These are phyloP conservation scores for Brassica cretica DNA, from an alignment of 345 rosid genomes.

Conservation along the genomic window DNA sequence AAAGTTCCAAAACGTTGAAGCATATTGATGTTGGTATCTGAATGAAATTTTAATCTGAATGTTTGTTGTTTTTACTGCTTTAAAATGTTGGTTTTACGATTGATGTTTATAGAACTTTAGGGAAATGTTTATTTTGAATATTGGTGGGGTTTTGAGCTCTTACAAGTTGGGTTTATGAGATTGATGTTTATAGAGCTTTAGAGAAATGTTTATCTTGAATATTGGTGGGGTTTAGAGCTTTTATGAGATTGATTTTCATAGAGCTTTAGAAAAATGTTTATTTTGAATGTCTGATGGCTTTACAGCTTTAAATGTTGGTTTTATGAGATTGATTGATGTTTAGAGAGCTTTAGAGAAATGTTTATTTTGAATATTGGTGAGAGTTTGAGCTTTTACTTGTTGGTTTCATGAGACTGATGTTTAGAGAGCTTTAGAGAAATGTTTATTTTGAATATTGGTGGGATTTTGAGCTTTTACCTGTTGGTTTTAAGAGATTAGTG, in stretches of 20 bases:
- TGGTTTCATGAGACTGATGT: neutral
- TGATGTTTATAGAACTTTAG: neutral
- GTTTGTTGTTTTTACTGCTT: neutral
- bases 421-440: neutral
- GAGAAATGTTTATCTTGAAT: neutral
- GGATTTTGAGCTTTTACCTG: neutral
- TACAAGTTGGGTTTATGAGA: neutral
- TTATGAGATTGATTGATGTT: neutral
- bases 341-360: too few species aligned
- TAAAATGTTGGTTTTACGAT: neutral
- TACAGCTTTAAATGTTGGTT: neutral
- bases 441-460: neutral
- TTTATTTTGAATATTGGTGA: neutral
- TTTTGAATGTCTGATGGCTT: neutral
- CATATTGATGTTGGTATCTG: too few species aligned
- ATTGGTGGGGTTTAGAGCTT: neutral
- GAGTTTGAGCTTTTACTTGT: neutral
- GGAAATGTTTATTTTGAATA: neutral
- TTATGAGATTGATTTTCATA: neutral
- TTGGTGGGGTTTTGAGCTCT: neutral
- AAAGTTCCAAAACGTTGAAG: too few species aligned
- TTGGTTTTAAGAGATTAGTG: neutral
- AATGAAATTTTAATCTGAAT: neutral
- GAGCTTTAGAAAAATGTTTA: too few species aligned
- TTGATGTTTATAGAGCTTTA: neutral